Evolutionary conservation across 495 filamentous ascomycete species (phyloP).

Genomic region (Acidiella bohemica): DNA sequence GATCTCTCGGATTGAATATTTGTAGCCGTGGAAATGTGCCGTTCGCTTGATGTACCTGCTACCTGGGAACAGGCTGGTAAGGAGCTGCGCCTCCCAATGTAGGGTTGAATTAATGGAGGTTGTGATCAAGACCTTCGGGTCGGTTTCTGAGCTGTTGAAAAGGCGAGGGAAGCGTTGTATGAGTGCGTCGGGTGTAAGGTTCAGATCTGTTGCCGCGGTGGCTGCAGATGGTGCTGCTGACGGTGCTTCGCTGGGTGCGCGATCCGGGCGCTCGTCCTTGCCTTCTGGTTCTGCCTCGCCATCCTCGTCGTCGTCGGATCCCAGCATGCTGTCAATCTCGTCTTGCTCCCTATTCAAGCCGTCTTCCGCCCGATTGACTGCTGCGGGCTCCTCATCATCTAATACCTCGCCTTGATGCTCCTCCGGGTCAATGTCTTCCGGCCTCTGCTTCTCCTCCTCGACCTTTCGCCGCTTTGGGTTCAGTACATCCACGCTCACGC

Average conservation of each 20-base stretch:
- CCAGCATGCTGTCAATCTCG: conserved; percentile 64
- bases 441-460: conserved; percentile 8
- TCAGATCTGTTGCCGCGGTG: conserved; percentile 24
- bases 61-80: conserved; percentile 75
- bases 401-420: conserved; percentile 33
- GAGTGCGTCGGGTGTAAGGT: conserved; percentile 31
- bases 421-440: conserved; percentile 19
- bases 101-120: conserved; percentile 74
- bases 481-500: conserved; percentile 64
- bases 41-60: conserved; percentile 74
- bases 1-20: conserved; percentile 84
- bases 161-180: conserved; percentile 56
- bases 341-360: conserved; percentile 40
- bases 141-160: conserved; percentile 41
- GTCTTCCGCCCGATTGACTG: background rate
- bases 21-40: conserved; percentile 64
- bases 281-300: conserved; percentile 20
- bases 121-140: conserved; percentile 78
- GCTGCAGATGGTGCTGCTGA: conserved; percentile 12
- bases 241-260: conserved; percentile 14
- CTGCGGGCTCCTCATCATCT: conserved; percentile 33
- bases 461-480: conserved; percentile 54
- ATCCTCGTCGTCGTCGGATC: conserved; percentile 35
- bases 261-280: conserved; percentile 10
- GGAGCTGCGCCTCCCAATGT: conserved; percentile 63